A percentile compares a stretch with the other conserved stretches of the same genome.
Evolutionary conservation across 2,329 filamentous ascomycete genomes (phyloP).

Genomic region (Penicillium hordei): DNA sequence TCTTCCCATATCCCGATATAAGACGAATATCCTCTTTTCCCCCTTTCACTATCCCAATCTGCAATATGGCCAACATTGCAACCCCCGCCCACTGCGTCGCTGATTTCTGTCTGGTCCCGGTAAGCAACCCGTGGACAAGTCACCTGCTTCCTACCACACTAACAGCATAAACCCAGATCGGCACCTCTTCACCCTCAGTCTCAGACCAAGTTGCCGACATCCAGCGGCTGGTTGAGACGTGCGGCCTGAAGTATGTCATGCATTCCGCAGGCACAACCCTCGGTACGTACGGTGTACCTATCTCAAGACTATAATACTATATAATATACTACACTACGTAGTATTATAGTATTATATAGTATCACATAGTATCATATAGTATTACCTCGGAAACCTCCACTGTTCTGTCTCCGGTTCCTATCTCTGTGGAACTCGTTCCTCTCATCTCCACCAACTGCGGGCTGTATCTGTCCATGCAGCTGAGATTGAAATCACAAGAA

Average conservation of each 20-base stretch:
- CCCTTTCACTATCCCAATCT: not conserved
- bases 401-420: not conserved
- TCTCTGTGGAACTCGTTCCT: constrained; percentile 1
- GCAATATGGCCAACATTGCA: constrained; percentile 31
- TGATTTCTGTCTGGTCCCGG: constrained; percentile 89
- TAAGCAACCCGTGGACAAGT: constrained; percentile 38
- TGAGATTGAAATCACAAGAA: not conserved
- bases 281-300: constrained; percentile 56
- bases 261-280: constrained; percentile 92
- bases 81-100: constrained; percentile 77
- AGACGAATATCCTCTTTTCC: not conserved
- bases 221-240: constrained; percentile 77
- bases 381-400: too few species aligned
- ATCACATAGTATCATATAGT: not conserved
- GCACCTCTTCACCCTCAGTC: constrained; percentile 73
- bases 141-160: not conserved
- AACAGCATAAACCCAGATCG: constrained; percentile 57
- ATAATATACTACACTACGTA: not conserved
- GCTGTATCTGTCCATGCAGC: not conserved
- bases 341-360: too few species aligned
- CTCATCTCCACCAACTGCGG: not conserved
- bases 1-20: not conserved
- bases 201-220: constrained; percentile 84
- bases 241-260: constrained; percentile 81
- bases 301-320: not conserved